Base-by-base conservation (phyloP, 1,284 basidiomycete species). In the Boletus mariae region DNA sequence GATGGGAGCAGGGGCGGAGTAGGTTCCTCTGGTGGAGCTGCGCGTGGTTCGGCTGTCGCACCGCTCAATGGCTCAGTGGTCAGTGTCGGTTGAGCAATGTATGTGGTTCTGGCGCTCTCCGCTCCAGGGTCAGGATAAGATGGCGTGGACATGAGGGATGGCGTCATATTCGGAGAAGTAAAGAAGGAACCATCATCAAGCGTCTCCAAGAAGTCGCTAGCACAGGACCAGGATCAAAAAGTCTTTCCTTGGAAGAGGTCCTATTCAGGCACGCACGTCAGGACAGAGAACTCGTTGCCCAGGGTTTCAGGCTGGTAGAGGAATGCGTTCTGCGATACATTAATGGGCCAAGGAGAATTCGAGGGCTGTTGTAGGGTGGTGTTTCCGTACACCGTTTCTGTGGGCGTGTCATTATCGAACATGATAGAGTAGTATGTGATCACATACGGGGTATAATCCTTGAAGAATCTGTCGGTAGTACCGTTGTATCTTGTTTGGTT, bases 271-370 rank as follows among this genome's bases (percentile, higher is more conserved):
- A 80, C 83, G 61, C 71, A 88, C 87, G 84, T 88, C 50, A 91
- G 77, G 38, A 88, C 84, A 4, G 88, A 87, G 64, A 92, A 91
- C 64, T 92, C 90, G 64, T 87, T 90, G 13, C 87, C 86, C 40
- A 88, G 73, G 0, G 80, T 84, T 60, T 88, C 86, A 49, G 82
- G 80, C 52, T 81, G 82, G 62, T 87, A 88, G 44, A 84, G 69
- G 65, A 82, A 85, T 9, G 76, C 68, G 49, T 73, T 72, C 55
- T 80, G 78, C 1, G 75, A 64, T 2, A 71, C 60, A 43, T 69
- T 69, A 67, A 83, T 73, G 5, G 83, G 75, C 85, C 86, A 87
- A 29, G 75, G 63, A 12, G 79, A 65, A 45, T 66, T 74, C 10
- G 73, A 51, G 40, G 71, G 59, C 15, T 72, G 62, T 41, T 69